phyloP scores from a whole-genome alignment of 1,139 yeast species.

The Scheffersomyces lignicola region DNA sequence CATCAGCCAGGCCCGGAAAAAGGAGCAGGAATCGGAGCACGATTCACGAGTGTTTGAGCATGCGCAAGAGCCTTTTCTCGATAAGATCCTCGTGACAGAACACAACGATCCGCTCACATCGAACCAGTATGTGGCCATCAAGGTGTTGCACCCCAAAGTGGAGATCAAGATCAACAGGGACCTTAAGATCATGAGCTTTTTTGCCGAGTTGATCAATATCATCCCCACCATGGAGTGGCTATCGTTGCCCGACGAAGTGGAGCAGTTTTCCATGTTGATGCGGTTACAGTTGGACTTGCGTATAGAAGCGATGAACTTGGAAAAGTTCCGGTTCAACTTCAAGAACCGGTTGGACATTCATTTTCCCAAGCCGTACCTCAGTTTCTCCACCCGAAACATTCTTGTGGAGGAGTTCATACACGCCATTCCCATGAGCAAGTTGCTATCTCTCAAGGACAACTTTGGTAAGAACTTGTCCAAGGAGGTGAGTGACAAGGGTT shows the following conservation, averaged over 20 bases:
- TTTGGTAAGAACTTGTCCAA: conserved; percentile 60
- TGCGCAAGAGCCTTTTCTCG: conserved; percentile 25
- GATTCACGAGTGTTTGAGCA: conserved; percentile 1
- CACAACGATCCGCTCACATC: conserved; percentile 37
- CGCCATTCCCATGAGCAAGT: conserved; percentile 78
- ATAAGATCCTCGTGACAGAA: conserved; percentile 39
- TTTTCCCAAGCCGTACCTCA: conserved; percentile 77
- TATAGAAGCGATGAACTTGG: conserved; percentile 81
- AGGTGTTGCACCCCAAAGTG: conserved; percentile 88
- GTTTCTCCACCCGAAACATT: conserved; percentile 68
- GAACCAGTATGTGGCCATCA: conserved; percentile 75
- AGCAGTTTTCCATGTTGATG: conserved; percentile 84
- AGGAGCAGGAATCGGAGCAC: conserved; percentile 11
- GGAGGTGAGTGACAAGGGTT: conserved; percentile 80
- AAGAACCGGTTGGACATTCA: conserved; percentile 59
- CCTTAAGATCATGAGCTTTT: conserved; percentile 74
- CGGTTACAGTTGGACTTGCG: conserved; percentile 83
- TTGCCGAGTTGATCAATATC: conserved; percentile 66
- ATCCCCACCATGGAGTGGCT: conserved; percentile 98
- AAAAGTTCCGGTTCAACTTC: conserved; percentile 67
- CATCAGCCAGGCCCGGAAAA: conserved; percentile 34
- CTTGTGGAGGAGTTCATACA: conserved; percentile 83
- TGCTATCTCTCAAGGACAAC: conserved; percentile 47
- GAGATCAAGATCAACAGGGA: conserved; percentile 75
- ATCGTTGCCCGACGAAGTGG: conserved; percentile 91